Evolutionary conservation across 1,284 basidiomycete species (phyloP), one percentile per base, ranked within the genome.

Genomic region (Meripilus lineatus): DNA sequence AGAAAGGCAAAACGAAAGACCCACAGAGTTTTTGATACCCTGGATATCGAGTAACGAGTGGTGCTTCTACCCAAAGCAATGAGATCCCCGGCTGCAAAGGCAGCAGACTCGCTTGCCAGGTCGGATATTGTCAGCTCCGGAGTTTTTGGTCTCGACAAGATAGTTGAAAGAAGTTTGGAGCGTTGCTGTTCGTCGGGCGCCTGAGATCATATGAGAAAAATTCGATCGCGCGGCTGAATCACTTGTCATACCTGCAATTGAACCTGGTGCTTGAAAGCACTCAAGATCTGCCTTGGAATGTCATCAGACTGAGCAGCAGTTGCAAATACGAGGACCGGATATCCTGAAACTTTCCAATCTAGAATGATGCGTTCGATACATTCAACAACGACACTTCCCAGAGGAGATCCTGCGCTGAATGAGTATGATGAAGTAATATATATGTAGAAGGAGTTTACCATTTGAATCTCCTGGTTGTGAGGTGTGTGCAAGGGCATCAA

Each of bases 61-160:
- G 92, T 81, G 26, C 82, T 77, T 23, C 63, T 63, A 1, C 90
- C 77, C 1, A 99, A 72, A 51, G 88, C 77, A 10, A 71, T 73
- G 4, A 99, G 72, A 63, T 99, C 95, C 10, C 74, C 79, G 1
- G 93, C 89, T 28, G 93, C 81, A 8, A 99, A 71, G 1, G 93
- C 93, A 6, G 96, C 96, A 2, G 94, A 96, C 61, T 96, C 91
- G 3, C 81, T 80, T 3, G 96, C 93, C 4, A 99, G 60, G 13
- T 69, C 65, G 36, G 69, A 65, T 21, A 94, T 52, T 10, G 85
- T 86, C 1, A 96, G 84, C 64, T 99, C 96, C 0, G 86, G 77
- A 0, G 84, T 79, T 21, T 95, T 58, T 0, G 60, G 50, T 22
- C 66, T 63, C 1, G 59, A 49, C 4, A 90, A 64, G 13, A 82